Evolutionary conservation across 805 yeast species (phyloP), one percentile per base, ranked within the genome.

Genomic region (Cyberlindnera mrakii): DNA sequence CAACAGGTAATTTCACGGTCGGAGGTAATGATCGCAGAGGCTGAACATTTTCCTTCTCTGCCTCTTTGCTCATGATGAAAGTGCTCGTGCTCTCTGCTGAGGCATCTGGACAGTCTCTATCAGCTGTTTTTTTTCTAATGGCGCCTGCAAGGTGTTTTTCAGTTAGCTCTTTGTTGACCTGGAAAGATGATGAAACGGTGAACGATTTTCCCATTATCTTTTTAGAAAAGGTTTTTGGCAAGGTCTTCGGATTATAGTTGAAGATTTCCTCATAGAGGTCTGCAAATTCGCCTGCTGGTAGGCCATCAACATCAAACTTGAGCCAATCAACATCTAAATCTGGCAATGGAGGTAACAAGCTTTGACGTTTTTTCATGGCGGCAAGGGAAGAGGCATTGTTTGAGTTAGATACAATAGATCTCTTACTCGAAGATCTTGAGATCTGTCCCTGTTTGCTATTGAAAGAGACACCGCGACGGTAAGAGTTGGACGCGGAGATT

Each of bases 401-500:
- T 14, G 37, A n/a, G 16, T 33, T 41, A n/a, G 48, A 44, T 17
- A 47, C 33, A 27, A 48, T 35, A 25, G 54, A 55, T 27, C 38
- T 49, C 41, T 40, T 59, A 38, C 57, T 54, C 8, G 59, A 52
- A 5, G 59, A 57, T 43, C 56, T 52, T 33, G 62, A 55, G 23
- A 52, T 37, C 10, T 37, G 35, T 19, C 41, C 20, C 4, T 48
- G 45, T 39, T 50, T 58, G 38, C 49, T 54, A 39, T 58, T 60
- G 48, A 60, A 57, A 1, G 64, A 57, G 20, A 62, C 58, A 41
- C 58, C 58, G 44, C 62, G 62, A 43, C 64, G 60, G 42, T 49
- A 59, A 10, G 62, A 53, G 29, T 51, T 49, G 10, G 64, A 59
- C 2, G 61, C 66, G 11, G 61, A 39, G 6, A 62, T 60, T 35